Evolutionary conservation across 371 early-diverging fungal genomes (phyloP), one percentile per base, ranked within the genome.

Genomic region (Apophysomyces elegans): DNA sequence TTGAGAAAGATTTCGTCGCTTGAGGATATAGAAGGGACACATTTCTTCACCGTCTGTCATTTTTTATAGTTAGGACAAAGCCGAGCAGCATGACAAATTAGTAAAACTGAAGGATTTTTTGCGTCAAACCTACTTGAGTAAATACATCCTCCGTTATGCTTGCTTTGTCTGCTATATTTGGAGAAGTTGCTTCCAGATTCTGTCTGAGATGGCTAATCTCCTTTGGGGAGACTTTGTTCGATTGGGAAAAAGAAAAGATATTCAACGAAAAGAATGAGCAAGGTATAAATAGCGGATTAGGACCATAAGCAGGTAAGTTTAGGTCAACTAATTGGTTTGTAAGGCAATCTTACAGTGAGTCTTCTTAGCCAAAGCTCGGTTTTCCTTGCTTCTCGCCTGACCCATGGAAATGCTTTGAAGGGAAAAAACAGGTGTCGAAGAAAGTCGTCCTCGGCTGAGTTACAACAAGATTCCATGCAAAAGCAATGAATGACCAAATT

Each of bases 1-100:
- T 90, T 89, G 65, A 94, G 70, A 73, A 94, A 94, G 8, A 89
- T 77, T 67, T 90, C 90, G 45, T 91, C 91, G 41, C 81, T 77
- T 9, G 88, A 81, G 63, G 91, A 91, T 12, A 79, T 73, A 37
- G 73, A 67, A 1, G 84, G 80, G 4, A 79, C 72, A 67, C 60
- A 77, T 61, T 80, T 76, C 61, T 75, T 76, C 1, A 80, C 78
- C 32, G 81, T 75, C 79, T 79, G 6, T 41, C 5, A 41, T 41
- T 41, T 41, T 63, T 32, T n/a, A 57, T 37, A 65, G 37, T 62
- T 37, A 39, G 45, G n/a, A 26, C 18, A 58, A 61, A n/a, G 59
- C 32, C 32, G 32, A 26, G 32, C 32, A 26, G 32, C 32, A 26
- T 26, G 2, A 2, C 32, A 59, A 47, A 7, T 50, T 50, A 9